Percentiles rank a stretch among this genome's conserved stretches.
Evolutionary conservation across 2,329 filamentous ascomycete species (phyloP).

Genomic region (Beauveria bassiana): DNA sequence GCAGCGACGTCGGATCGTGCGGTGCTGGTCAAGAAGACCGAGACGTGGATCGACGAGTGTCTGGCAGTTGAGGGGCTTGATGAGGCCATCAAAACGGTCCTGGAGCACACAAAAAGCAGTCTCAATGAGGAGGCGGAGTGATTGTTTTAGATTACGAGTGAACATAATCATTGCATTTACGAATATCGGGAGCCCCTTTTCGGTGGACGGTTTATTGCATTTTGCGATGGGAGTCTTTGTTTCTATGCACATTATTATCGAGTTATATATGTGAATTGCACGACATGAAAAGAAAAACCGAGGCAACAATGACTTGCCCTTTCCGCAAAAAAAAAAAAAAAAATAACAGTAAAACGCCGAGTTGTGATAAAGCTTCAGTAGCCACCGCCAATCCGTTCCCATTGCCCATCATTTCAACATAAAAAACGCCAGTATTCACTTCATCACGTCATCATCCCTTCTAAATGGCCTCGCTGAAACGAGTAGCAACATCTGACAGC

Average conservation of each 20-base stretch:
- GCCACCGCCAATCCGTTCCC: background rate
- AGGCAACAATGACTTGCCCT: background rate
- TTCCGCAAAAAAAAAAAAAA: background rate
- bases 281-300: background rate
- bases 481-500: conserved; percentile 66
- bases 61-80: conserved; percentile 44
- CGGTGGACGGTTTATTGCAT: background rate
- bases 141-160: background rate
- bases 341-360: background rate
- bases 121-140: background rate
- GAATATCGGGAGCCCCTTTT: background rate
- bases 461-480: conserved; percentile 44
- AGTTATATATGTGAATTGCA: conserved; percentile 1
- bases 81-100: conserved; percentile 44
- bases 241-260: conserved; percentile 5
- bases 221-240: conserved; percentile 1
- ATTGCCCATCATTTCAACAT: background rate
- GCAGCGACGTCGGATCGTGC: conserved; percentile 37
- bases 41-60: conserved; percentile 47
- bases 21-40: conserved; percentile 40
- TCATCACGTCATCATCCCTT: conserved; percentile 3
- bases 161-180: background rate
- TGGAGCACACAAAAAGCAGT: conserved; percentile 43
- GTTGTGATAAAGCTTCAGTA: background rate
- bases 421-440: conserved; percentile 6